Base-by-base conservation (phyloP, 2,329 filamentous ascomycete genomes). In the Podosphaera xanthii region DNA sequence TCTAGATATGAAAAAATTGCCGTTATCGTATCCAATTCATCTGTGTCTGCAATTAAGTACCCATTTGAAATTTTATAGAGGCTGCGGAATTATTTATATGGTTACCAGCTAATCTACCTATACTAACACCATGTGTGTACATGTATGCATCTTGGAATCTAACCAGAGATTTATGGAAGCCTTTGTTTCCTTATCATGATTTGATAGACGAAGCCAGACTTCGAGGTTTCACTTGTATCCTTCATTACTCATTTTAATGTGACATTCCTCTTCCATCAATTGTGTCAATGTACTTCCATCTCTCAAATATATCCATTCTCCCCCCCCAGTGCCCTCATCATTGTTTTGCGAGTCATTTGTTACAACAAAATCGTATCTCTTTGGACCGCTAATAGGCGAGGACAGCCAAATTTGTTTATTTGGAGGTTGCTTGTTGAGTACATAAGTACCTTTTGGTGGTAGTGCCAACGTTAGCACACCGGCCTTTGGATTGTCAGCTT, bases 371-470 rank as follows among this genome's bases (percentile, higher is more conserved):
- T 97, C 90, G 74, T 84, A 98, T 60, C 91, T 83, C 73, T 96
- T 96, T 12, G 92, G 92, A 0, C 92, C 92, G 4, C 87, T 90
- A 59, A 88, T 75, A 3, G 92, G 92, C 50, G 88, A 94, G 44
- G 87, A 92, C 53, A 97, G 81, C 92, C 92, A 98, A 69, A 98
- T 95, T 70, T 86, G 92, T 76, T 89, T 92, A 76, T 96, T 97
- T 30, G 91, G 89, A 0, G 92, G 92, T 71, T 98, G 92, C 72
- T 98, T 98, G 79, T 98, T 98, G 73, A 98, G 79, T 61, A 98
- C 87, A 69, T 94, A 98, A 36, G 81, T 91, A 62, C 90, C 89
- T 57, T 81, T 75, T 10, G 77, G 74, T 1, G 81, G 80, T 65
- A 87, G 80, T 5, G 74, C 76, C 67, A 97, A 76, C 63, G 83